Evolutionary conservation across 2,329 filamentous ascomycete genomes (phyloP), one percentile per base, ranked within the genome.

Genomic region (Cercospora sp.): DNA sequence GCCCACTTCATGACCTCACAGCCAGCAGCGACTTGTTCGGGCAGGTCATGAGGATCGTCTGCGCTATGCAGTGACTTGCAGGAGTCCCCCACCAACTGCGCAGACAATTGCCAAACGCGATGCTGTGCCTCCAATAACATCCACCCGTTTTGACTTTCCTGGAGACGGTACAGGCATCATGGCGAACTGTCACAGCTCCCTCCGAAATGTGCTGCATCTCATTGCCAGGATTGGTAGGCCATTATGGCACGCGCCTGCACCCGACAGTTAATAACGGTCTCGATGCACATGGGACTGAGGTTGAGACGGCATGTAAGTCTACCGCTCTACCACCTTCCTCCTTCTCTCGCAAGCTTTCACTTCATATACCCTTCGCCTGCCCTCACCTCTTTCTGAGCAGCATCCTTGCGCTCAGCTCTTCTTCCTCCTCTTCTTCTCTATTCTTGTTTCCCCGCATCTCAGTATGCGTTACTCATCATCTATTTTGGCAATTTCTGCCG

Each of bases 21-120:
- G 10, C 26, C 26, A 16, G 53, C 45, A 51, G 45, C 45, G 45
- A 51, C 45, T 13, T 58, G 3, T 7, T n/a, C 28, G 28, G 9
- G 26, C 51, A 20, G 51, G 62, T 64, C 62, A 64, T 48, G 62
- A 58, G 62, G 62, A 64, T 58, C 62, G 62, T 58, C 62, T 64
- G 51, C 62, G 33, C 51, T 10, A 58, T 42, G 62, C 62, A 58
- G 51, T 42, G 48, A 13, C 62, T 16, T 40, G 62, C 62, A 64
- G 55, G 2, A 48, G 18, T 48, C n/a, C 45, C 45, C 3, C 23
- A 57, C 53, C 9, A 31, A 2, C 1, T 42, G 16, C n/a, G 36
- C 36, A n/a, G 36, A 42, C 36, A 10, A 57, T 31, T 57, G 53
- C 53, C n/a, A 31, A 48, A 53, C 48, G 20, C 20, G 48, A 53